Base-by-base conservation (phyloP, 768 basidiomycete species). In the Agrocybe chaxingu region DNA sequence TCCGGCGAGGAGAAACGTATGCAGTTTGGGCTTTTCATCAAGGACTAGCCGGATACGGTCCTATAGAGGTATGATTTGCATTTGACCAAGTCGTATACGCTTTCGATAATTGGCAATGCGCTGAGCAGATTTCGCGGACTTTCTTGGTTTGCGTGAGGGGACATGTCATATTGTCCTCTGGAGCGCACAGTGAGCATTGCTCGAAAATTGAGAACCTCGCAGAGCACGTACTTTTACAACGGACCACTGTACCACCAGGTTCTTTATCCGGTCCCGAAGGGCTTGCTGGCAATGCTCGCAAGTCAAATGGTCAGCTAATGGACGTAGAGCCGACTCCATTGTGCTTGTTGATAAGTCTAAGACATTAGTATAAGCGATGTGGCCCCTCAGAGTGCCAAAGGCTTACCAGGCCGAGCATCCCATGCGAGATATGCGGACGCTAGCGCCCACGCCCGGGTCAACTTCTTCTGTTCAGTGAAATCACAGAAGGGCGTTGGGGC, bases 401-500 rank as follows among this genome's bases (percentile, higher is more conserved):
- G 65, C 77, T 52, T 60, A 89, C 87, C 89, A 57, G 88, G 86
- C 49, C 87, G 74, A 33, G 86, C 85, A 66, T 90, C 89, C 89
- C 89, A 91, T 8, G 86, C 86, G 6, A 92, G 77, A 67, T 90
- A 90, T 8, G 89, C 89, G 1, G 85, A 81, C 18, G 89, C 89
- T 31, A 92, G 68, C 10, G 89, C 87, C 89, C 89, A 92, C 4
- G 89, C 89, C 40, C 89, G 70, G 8, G 86, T 86, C 34, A 92
- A 60, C 61, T 80, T 87, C 70, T 89, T 90, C 69, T 91, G 89
- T 60, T 89, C 84, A 0, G 75, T 66, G 59, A 85, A 84, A 63
- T 89, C 87, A 57, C 89, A 92, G 16, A 65, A 62, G 4, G 74
- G 59, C 0, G 81, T 89, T 11, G 89, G 85, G n/a, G 83, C 72